Base-by-base conservation (phyloP, 305 asterid genomes). In the Fraxinus latifolia region DNA sequence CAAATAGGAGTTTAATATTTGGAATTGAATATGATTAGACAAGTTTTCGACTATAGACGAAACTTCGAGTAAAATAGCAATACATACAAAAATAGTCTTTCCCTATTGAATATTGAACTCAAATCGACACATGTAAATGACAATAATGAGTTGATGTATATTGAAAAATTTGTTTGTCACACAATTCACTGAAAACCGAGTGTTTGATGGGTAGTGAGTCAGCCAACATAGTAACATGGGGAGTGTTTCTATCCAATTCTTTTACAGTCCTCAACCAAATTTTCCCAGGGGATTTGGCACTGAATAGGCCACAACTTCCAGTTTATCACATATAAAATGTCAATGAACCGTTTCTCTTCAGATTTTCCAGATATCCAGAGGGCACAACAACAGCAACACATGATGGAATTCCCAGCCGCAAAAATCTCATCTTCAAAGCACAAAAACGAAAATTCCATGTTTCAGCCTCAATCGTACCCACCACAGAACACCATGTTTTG, bases 141-240 rank as follows among this genome's bases (percentile, higher is more conserved):
- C 53, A 42, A 36, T 36, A 36, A 36, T 36, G 42, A 7, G 42
- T 36, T 36, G 39, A 34, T 36, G 9, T 36, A 6, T 6, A 7
- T 36, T 36, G 42, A 36, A 36, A 36, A 36, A 36, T 36, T 36
- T 36, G 19, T 17, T 8, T 53, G 19, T 47, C 60, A 74, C 78
- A 15, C 33, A 37, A 74, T 37, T 29, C 19, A n/a, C 27, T 17
- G 1, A 11, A 7, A 50, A n/a, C 55, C 62, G 29, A 83, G 82
- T 78, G 73, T 81, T 75, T 79, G 80, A 79, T 82, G 75, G 42
- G 14, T 39, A 12, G 12, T 55, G 81, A 25, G 92, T 81, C 83
- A 82, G 88, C 87, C 84, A 92, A 83, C 94, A 88, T 84, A 82
- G 91, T 86, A 62, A 55, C 67, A 55, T 55, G 60, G 67, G 67